Evolutionary conservation across 352 stramenopile genomes (phyloP).

Genomic region (Globisporangium orthogonon): DNA sequence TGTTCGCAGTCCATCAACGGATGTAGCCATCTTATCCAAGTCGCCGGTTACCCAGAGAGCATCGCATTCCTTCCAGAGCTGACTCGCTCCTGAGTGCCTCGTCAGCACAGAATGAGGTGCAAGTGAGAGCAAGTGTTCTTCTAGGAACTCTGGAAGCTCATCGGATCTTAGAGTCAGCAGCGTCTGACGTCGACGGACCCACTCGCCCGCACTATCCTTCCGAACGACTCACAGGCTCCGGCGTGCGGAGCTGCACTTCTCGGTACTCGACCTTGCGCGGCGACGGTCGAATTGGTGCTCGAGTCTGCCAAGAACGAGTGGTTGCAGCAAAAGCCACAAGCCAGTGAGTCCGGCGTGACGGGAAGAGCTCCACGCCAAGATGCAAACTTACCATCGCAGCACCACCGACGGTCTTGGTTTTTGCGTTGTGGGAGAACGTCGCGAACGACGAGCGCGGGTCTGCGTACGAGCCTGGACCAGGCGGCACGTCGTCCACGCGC

Average conservation of each 20-base stretch:
- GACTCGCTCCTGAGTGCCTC: too few species aligned
- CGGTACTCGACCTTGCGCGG: conserved; percentile 12
- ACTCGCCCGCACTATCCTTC: background rate
- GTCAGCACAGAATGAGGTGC: too few species aligned
- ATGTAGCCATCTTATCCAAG: too few species aligned
- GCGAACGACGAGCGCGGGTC: conserved; percentile 66
- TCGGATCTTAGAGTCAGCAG: background rate
- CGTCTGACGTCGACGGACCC: background rate
- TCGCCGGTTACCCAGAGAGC: too few species aligned
- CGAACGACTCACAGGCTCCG: conserved; percentile 5
- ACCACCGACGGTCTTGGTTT: conserved; percentile 24
- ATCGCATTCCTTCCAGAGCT: too few species aligned
- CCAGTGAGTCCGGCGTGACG: background rate
- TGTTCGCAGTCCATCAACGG: too few species aligned
- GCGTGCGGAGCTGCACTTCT: conserved; percentile 10
- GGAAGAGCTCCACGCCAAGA: background rate
- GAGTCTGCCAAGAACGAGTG: conserved; percentile 9
- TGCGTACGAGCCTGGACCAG: conserved; percentile 62
- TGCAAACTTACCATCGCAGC: background rate
- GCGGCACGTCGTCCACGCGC: conserved; percentile 58
- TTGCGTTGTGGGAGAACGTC: conserved; percentile 71
- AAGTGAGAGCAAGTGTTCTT: too few species aligned
- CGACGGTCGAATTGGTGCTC: conserved; percentile 13
- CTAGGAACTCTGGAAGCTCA: background rate
- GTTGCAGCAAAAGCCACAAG: too few species aligned